These are phyloP conservation scores for Rheum nobile DNA, from an alignment of 148 eudicot species.

Conservation along the genomic window DNA sequence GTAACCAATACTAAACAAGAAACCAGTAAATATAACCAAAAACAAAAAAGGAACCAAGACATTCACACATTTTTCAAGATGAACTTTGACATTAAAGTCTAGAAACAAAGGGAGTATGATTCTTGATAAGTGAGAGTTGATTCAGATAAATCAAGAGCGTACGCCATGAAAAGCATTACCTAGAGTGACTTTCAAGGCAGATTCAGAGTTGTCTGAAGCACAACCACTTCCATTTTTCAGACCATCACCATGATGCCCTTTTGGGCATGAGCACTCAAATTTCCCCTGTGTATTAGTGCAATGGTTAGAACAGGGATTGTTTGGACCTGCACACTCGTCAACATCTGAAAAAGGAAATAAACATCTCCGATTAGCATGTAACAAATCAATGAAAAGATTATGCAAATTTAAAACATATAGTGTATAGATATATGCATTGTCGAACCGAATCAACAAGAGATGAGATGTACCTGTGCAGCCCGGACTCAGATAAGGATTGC, in stretches of 20 bases:
- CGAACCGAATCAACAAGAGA: too few species aligned
- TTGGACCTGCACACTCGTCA: constrained; percentile 23
- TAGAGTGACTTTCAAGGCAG: constrained; percentile 8
- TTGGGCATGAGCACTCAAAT: constrained; percentile 22
- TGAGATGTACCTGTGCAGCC: constrained; percentile 23
- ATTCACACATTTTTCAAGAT: not conserved
- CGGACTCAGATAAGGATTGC: constrained; percentile 33
- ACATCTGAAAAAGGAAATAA: constrained; percentile 13
- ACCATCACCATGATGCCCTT: constrained; percentile 24
- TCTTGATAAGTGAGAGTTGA: not conserved
- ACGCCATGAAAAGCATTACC: constrained; percentile 12
- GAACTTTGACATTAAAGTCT: not conserved
- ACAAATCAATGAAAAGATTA: not conserved
- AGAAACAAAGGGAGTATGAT: not conserved
- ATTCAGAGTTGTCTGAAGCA: not conserved
- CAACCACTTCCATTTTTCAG: constrained; percentile 18
- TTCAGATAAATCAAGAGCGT: not conserved
- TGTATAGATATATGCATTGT: too few species aligned
- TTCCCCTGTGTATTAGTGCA: constrained; percentile 25
- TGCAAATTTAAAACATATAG: not conserved
- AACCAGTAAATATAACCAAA: too few species aligned
- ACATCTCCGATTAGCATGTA: not conserved
- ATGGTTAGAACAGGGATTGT: constrained; percentile 15
- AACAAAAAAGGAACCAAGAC: too few species aligned
- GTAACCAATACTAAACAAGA: not conserved